Conservation (phyloP, 495 filamentous ascomycete genomes). For the Penicillium simplicissimum region DNA sequence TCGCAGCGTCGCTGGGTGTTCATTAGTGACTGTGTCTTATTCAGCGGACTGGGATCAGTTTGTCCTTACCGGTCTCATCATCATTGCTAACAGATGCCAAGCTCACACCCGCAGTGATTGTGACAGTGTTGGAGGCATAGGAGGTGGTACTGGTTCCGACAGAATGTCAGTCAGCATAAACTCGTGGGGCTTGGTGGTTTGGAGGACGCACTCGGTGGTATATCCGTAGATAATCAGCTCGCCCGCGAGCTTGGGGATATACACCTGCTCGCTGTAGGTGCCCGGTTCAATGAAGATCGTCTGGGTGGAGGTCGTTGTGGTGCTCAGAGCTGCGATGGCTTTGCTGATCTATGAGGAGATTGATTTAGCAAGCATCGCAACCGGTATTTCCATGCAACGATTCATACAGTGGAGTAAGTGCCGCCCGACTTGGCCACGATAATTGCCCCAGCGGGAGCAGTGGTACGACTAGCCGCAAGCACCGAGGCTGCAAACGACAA, state of each 20-base stretch:
- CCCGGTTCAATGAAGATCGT: slow-evolving; percentile 64
- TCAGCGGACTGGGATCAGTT: too few relatives aligned
- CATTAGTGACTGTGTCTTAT: slow-evolving; percentile 27
- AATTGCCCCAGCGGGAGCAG: slow-evolving; percentile 52
- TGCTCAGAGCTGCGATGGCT: slow-evolving; percentile 57
- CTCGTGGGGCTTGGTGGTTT: not conserved
- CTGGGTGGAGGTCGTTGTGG: slow-evolving; percentile 47
- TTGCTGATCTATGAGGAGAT: slow-evolving; percentile 45
- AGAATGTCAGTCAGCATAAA: not conserved
- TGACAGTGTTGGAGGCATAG: slow-evolving; percentile 60
- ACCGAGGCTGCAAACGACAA: slow-evolving; percentile 30
- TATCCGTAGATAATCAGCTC: slow-evolving; percentile 61
- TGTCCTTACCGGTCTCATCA: slow-evolving; percentile 38
- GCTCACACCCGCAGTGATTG: slow-evolving; percentile 49
- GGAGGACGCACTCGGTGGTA: slow-evolving; percentile 48
- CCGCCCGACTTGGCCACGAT: slow-evolving; percentile 49
- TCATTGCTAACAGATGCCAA: slow-evolving; percentile 41
- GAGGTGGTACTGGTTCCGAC: slow-evolving; percentile 33
- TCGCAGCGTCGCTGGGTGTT: slow-evolving; percentile 52
- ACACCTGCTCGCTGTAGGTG: slow-evolving; percentile 61
- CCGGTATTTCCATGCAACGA: not conserved
- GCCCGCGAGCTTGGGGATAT: slow-evolving; percentile 48
- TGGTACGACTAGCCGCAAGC: slow-evolving; percentile 44
- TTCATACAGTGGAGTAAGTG: slow-evolving; percentile 38
- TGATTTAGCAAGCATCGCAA: slow-evolving; percentile 1